Evolutionary conservation across 1,139 yeast genomes (phyloP).

Genomic region (Magnusiomyces tetraspermus): DNA sequence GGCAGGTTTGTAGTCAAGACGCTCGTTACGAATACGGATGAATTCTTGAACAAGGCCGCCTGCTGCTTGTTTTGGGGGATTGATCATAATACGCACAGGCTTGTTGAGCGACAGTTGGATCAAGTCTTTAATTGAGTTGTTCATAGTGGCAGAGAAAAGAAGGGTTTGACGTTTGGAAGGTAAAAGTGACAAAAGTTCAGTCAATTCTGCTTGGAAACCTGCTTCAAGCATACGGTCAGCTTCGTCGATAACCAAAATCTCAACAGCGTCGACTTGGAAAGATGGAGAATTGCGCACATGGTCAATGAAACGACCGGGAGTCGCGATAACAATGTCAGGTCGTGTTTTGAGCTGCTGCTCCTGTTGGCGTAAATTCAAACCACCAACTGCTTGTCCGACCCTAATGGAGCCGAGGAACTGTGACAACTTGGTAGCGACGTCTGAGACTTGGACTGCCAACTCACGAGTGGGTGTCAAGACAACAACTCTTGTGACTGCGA

Average conservation of each 20-base stretch:
- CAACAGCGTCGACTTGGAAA: constrained; percentile 82
- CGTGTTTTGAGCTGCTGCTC: constrained; percentile 85
- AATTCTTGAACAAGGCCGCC: constrained; percentile 82
- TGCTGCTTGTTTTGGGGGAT: constrained; percentile 93
- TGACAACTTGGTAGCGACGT: constrained; percentile 81
- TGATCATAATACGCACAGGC: constrained; percentile 92
- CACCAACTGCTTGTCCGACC: constrained; percentile 96
- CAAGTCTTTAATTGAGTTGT: constrained; percentile 77
- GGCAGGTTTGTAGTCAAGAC: constrained; percentile 78
- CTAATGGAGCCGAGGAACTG: constrained; percentile 64
- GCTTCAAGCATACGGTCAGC: constrained; percentile 99
- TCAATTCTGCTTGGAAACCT: constrained; percentile 91
- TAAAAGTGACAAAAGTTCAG: constrained; percentile 75
- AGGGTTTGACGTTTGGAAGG: constrained; percentile 91
- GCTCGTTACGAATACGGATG: constrained; percentile 74
- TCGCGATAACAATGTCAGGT: constrained; percentile 94
- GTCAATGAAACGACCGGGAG: constrained; percentile 95
- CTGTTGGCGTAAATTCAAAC: constrained; percentile 86
- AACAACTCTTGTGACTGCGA: constrained; percentile 81
- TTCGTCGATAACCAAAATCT: constrained; percentile 88
- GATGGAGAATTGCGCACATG: constrained; percentile 93
- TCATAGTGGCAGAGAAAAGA: constrained; percentile 96
- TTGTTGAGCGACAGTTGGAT: constrained; percentile 77
- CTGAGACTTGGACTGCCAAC: constrained; percentile 89
- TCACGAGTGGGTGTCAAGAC: constrained; percentile 96